Base-by-base conservation (phyloP, 2,329 filamentous ascomycete genomes). In the Pyricularia pennisetigena region DNA sequence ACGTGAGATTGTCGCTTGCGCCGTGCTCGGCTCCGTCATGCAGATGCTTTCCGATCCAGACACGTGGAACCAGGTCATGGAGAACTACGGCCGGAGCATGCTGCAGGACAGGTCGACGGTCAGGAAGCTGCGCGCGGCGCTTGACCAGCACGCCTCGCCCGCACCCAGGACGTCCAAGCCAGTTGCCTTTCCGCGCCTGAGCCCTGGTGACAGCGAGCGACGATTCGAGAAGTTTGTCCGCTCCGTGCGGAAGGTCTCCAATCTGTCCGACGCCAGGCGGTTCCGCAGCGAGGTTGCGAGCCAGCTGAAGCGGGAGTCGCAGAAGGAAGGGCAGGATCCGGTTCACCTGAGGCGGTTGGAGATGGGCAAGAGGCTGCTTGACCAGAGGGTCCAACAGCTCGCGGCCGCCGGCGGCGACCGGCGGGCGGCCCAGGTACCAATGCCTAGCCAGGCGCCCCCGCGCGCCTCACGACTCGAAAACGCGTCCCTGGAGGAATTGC, bases 31-130 rank as follows among this genome's bases (percentile, higher is more conserved):
- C 61, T 95, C 95, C 0, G 81, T 96, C 26, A 84, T 97, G 75
- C 88, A 90, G 73, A 82, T 93, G 70, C 81, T 99, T 23, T 87
- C 92, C 5, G 94, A 99, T 73, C 94, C 96, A 1, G 96, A 99
- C 79, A 97, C 91, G 9, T 99, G 94, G 94, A 98, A 99, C 74
- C 94, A 97, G 77, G 79, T 97, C 69, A 93, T 98, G 84, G 94
- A 98, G 78, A 94, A 90, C 68, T 93, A 90, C 78, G 91, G 93
- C 23, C 89, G 92, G 66, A 90, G 90, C 29, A 90, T 97, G 81
- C 83, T 99, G 61, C 95, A 98, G 77, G 96, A 99, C 76, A 88
- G 96, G 54, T 98, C 97, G 71, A 97, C 94, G 0, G 94, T 99
- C 57, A 89, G 92, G 68, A 97, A 93, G 77, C 85, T 99, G 68